Evolutionary conservation across 2,329 filamentous ascomycete species (phyloP).

Genomic region (Fonsecaea multimorphosa): DNA sequence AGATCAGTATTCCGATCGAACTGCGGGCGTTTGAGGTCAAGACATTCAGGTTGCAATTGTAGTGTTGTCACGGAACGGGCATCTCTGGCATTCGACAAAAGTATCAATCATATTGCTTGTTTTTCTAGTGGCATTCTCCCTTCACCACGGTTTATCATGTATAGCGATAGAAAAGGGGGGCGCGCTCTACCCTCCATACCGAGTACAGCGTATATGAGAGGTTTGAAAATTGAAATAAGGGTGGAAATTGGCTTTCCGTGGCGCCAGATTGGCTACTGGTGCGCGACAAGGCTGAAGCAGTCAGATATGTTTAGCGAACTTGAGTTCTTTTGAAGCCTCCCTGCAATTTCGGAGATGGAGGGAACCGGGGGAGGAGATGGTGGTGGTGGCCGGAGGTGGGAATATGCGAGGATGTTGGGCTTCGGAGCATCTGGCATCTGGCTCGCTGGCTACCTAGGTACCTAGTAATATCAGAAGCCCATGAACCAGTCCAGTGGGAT

Average conservation of each 20-base stretch:
- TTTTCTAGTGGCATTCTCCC: not conserved
- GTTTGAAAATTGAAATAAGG: not conserved
- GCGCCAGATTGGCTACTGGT: conserved; percentile 3
- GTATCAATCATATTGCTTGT: conserved; percentile 2
- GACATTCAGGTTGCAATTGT: conserved; percentile 72
- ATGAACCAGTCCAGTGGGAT: not conserved
- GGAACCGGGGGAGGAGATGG: not conserved
- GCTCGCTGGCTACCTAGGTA: too few species aligned
- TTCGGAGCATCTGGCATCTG: not conserved
- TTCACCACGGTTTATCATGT: not conserved
- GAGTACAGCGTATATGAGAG: not conserved
- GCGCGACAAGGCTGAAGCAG: conserved; percentile 9
- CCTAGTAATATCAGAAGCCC: not conserved
- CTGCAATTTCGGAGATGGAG: conserved; percentile 7
- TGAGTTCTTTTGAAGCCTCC: not conserved
- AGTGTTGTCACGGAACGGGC: conserved; percentile 4
- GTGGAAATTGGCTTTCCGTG: conserved; percentile 15
- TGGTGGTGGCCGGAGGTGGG: not conserved
- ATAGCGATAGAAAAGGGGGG: not conserved
- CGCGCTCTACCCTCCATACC: not conserved
- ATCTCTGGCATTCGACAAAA: not conserved
- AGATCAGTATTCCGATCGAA: conserved; percentile 63
- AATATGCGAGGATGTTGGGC: conserved; percentile 1
- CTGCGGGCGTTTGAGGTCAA: conserved; percentile 85
- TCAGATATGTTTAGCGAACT: conserved; percentile 5